Base-by-base conservation (phyloP, 805 yeast genomes). In the Yamadazyma philogaea region DNA sequence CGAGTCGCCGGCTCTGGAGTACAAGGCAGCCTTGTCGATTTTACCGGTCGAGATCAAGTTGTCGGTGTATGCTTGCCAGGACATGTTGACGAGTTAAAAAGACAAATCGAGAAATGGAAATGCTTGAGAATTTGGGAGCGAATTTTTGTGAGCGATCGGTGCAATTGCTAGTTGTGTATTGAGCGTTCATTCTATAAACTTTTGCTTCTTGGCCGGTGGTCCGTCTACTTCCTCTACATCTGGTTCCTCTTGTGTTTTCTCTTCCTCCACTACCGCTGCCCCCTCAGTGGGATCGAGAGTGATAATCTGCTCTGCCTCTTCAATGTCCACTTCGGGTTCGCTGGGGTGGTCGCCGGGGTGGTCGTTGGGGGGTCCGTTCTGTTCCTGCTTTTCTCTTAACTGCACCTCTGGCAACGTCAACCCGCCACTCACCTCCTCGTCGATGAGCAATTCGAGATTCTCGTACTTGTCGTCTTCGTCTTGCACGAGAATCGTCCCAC, bases 1-100 rank as follows among this genome's bases (percentile, higher is more conserved):
- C 16, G 96, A 78, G 64, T 90, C 96, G 35, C 99, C 99, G 11
- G 95, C 96, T 53, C 86, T 84, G 7, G 97, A 90, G 68, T 86
- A 90, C 53, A 93, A 80, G 32, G 95, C 93, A 26, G 98, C 96
- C 64, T 81, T 81, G 70, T 91, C 97, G 52, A 93, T 75, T 64
- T 87, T 87, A 49, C 88, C 87, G 39, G 97, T 85, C 43, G 83
- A 86, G 52, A 85, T 70, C 54, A 93, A 81, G 70, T 89, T 91
- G 64, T 93, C 98, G 42, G 96, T 89, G 77, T 93, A 93, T 47
- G 97, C 97, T 89, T 61, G 63, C 66, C 66, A 61, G 43, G 66
- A 61, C 66, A 61, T 61, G 39, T 22, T 39, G 33, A 30, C 18
- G 28, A 24, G 10, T 24, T 4, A 24, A 24, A n/a, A 24, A 24